Evolutionary conservation across 805 yeast species (phyloP).

Genomic region (Saccharomycopsis olivae): DNA sequence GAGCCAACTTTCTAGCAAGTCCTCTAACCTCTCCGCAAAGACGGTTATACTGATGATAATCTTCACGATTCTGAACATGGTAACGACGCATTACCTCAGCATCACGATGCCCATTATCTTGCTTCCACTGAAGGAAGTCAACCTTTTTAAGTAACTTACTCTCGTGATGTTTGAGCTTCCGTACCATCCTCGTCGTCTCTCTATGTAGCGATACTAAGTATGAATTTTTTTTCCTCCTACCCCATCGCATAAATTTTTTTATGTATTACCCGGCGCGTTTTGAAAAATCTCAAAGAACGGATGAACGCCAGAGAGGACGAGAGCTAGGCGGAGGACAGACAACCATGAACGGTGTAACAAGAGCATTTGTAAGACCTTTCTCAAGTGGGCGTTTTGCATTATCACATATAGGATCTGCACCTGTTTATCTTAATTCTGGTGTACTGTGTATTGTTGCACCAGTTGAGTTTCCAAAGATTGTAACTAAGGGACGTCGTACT

Average conservation of each 20-base stretch:
- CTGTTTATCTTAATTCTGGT: constrained; percentile 57
- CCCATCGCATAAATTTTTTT: too few relatives aligned
- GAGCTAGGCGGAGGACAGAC: too few relatives aligned
- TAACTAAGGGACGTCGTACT: constrained; percentile 56
- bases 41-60: constrained; percentile 86
- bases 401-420: constrained; percentile 75
- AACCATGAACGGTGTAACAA: too few relatives aligned
- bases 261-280: too few relatives aligned
- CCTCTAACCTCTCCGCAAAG: constrained; percentile 88
- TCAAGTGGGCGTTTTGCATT: constrained; percentile 11
- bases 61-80: constrained; percentile 91
- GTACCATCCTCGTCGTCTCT: constrained; percentile 50
- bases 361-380: not conserved
- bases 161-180: constrained; percentile 90
- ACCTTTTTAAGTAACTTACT: constrained; percentile 90
- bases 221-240: too few relatives aligned
- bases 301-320: too few relatives aligned
- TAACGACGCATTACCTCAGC: constrained; percentile 94
- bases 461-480: constrained; percentile 44
- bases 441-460: constrained; percentile 39
- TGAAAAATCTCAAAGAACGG: too few relatives aligned
- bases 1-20: constrained; percentile 74
- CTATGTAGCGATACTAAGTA: too few relatives aligned
- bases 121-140: constrained; percentile 96
- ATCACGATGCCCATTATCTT: constrained; percentile 89